Evolutionary conservation across 768 basidiomycete genomes (phyloP), one percentile per base, ranked within the genome.

Genomic region (Tylopilus plumbeoviolaceoides): DNA sequence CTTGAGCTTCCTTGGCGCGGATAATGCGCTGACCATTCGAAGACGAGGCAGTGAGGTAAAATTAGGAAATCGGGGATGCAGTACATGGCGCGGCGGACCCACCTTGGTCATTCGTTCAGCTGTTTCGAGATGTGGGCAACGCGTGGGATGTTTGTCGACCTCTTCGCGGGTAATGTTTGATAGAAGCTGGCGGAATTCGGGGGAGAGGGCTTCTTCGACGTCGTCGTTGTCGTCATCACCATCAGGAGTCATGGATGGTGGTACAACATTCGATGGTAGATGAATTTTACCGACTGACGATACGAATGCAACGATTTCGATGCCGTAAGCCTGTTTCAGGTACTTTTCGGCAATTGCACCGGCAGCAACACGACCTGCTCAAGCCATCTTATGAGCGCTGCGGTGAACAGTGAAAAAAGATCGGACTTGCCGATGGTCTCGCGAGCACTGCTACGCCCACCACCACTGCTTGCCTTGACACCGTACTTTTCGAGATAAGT

Each of bases 401-500:
- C 28, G 47, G 15, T 36, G 27, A 20, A 55, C n/a, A 31, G 31
- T 35, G 52, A 36, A 47, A 44, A 36, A 47, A 44, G 39, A 48
- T 44, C 12, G 50, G 1, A 58, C 70, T 47, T 60, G 87, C 95
- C 95, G 63, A 98, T 93, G 25, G 97, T 98, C 74, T 99, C 97
- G 25, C 97, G 84, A 40, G 97, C 97, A 65, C 89, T 91, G 62
- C 90, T 91, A 18, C 97, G 78, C 7, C 97, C 97, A 44, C 97
- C 97, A 35, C 97, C 97, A 54, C 89, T 91, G 77, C 91, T 93
- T 1, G 97, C 97, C 76, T 98, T 98, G 70, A 98, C 72, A 28
- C 94, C 94, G 67, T 98, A 99, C 63, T 99, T 99, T 61, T 92
- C 85, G 53, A 98, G 83, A 71, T 99, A 99, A 15, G 97, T 99